These are phyloP conservation scores for Talaromyces sp. DNA, from an alignment of 2,329 filamentous ascomycete species.

Conservation along the genomic window DNA sequence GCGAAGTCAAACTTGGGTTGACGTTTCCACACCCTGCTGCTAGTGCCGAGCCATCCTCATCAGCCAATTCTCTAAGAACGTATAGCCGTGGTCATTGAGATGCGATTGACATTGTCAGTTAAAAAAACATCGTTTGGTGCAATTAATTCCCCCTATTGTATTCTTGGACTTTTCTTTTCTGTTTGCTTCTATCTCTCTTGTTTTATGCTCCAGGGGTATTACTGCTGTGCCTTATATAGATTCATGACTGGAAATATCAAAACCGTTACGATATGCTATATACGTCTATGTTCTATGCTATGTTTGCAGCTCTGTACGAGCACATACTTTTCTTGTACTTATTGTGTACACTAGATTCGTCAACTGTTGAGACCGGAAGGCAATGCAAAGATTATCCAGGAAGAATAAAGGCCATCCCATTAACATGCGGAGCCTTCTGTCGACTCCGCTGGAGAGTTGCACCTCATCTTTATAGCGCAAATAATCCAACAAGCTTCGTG, in stretches of 20 bases:
- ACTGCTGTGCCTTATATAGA: conserved; percentile 11
- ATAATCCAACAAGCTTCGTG: not conserved
- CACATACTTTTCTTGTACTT: not conserved
- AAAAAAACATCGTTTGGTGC: conserved; percentile 17
- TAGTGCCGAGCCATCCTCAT: conserved; percentile 17
- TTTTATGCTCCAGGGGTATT: conserved; percentile 6
- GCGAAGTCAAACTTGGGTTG: conserved; percentile 64
- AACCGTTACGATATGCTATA: not conserved
- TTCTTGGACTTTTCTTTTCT: conserved; percentile 17
- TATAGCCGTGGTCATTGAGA: conserved; percentile 29
- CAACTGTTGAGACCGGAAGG: not conserved
- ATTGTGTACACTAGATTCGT: not conserved
- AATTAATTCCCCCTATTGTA: conserved; percentile 18
- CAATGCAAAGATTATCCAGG: not conserved
- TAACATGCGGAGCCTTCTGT: not conserved
- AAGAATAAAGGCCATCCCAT: not conserved
- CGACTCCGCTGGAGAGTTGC: not conserved
- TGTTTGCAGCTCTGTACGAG: not conserved
- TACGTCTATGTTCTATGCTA: not conserved
- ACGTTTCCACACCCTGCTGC: conserved; percentile 23
- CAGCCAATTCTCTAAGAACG: conserved; percentile 24
- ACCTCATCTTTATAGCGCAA: too few species aligned
- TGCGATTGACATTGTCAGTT: not conserved
- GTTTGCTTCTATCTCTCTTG: conserved; percentile 13
- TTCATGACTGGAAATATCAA: conserved; percentile 5